Evolutionary conservation across 345 rosid species (phyloP).

Genomic region (Limnanthes douglasii): DNA sequence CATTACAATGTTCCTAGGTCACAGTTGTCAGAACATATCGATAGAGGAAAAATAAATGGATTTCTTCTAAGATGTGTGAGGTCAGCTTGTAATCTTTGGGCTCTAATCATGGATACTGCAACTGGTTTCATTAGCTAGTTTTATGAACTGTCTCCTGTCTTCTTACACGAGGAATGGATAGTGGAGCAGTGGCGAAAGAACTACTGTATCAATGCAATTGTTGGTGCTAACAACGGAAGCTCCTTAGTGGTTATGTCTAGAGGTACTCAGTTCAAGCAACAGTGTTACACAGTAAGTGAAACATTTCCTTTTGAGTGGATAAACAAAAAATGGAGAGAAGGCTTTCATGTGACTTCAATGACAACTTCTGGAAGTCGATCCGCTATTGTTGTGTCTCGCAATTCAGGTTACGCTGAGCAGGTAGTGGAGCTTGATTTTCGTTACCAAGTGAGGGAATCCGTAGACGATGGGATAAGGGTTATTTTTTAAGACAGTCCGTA

Average conservation of each 20-base stretch:
- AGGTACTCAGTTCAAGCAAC: slow-evolving; percentile 73
- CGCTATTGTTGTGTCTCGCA: slow-evolving; percentile 95
- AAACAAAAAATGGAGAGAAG: slow-evolving; percentile 96
- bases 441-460: slow-evolving; percentile 98
- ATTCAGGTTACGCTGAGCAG: slow-evolving; percentile 75
- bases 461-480: slow-evolving; percentile 79
- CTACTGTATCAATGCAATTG: slow-evolving; percentile 77
- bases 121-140: slow-evolving; percentile 82
- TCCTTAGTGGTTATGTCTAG: slow-evolving; percentile 95
- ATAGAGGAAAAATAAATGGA: slow-evolving; percentile 89
- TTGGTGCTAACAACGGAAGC: slow-evolving; percentile 75
- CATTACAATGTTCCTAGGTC: slow-evolving; percentile 83
- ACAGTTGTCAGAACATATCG: slow-evolving; percentile 63
- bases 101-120: slow-evolving; percentile 96
- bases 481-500: too few relatives aligned
- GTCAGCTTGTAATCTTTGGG: slow-evolving; percentile 86
- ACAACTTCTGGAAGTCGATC: slow-evolving; percentile 88
- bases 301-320: slow-evolving; percentile 95
- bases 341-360: slow-evolving; percentile 84
- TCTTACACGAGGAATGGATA: slow-evolving; percentile 99
- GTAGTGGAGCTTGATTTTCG: slow-evolving; percentile 93
- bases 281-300: slow-evolving; percentile 90
- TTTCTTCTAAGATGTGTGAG: slow-evolving; percentile 79
- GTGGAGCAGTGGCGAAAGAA: slow-evolving; percentile 98
- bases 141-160: slow-evolving; percentile 66